Evolutionary conservation across 2,329 filamentous ascomycete species (phyloP).

Genomic region (Colletotrichum karsti): DNA sequence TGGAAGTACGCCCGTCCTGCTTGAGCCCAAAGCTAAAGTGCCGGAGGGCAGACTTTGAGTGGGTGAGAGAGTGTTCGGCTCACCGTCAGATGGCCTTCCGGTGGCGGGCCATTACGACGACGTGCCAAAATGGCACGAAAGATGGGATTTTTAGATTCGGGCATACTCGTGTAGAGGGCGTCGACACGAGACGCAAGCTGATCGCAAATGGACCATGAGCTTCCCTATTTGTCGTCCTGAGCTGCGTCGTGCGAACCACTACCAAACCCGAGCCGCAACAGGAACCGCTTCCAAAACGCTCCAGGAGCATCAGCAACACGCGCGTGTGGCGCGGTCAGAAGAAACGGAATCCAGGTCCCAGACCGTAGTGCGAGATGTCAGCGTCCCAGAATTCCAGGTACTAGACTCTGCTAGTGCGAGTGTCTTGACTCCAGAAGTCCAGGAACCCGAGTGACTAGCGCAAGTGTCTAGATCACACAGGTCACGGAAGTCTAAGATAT

Average conservation of each 20-base stretch:
- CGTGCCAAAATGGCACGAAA: conserved; percentile 14
- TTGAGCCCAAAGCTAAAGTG: conserved; percentile 20
- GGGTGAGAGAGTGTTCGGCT: conserved; percentile 23
- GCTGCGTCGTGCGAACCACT: background rate
- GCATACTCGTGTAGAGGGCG: background rate
- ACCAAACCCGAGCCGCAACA: conserved; percentile 29
- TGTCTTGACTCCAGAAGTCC: background rate
- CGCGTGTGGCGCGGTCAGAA: background rate
- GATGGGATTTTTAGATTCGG: conserved; percentile 15
- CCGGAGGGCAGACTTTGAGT: conserved; percentile 9
- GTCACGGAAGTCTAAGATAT: background rate
- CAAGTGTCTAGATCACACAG: background rate
- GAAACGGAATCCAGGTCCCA: background rate
- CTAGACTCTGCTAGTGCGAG: background rate
- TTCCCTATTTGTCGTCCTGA: conserved; percentile 8
- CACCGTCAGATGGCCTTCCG: conserved; percentile 29
- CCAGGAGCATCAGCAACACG: background rate
- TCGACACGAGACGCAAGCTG: conserved; percentile 17
- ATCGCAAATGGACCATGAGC: conserved; percentile 10
- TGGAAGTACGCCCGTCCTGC: conserved; percentile 17
- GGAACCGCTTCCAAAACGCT: background rate
- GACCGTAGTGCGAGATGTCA: background rate
- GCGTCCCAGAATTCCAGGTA: background rate
- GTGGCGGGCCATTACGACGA: conserved; percentile 29
- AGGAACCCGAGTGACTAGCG: background rate